Base-by-base conservation (phyloP, 306 rosid species). In the Clitoria ternatea region DNA sequence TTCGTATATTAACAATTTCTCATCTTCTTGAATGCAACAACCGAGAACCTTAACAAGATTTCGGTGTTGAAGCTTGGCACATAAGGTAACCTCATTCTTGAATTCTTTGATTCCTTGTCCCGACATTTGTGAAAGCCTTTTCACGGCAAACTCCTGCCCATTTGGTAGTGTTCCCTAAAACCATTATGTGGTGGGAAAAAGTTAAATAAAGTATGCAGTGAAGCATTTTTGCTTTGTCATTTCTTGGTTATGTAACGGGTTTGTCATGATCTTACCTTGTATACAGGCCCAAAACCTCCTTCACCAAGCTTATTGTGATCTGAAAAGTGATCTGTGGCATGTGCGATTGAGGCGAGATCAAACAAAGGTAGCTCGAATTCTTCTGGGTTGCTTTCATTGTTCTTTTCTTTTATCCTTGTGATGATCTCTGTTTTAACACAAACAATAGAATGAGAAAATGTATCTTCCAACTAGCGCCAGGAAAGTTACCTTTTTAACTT, bases 311-410 rank as follows among this genome's bases (percentile, higher is more conserved):
- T 75, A 18, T 75, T 56, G 35, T 61, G 22, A 5, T 4, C 15
- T 24, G 74, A 66, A 74, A 75, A 75, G 62, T 67, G 17, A 56
- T 66, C 39, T 22, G 80, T 66, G 7, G 80, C 74, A 56, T 47
- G 11, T 5, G 24, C 23, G 30, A 66, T 66, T 33, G 43, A 13
- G 33, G 42, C 20, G 59, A 75, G 1, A 32, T 66, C 62, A 66
- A 66, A 61, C 15, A 75, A 43, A 32, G 80, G 80, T 22, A 66
- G 35, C 9, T 66, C 80, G 19, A 75, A 9, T 4, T 66, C 69
- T 42, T 74, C 60, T 32, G 22, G 57, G 7, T 22, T 3, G 2
- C 6, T 50, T 42, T 66, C 74, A 20, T 54, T 22, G 4, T 55
- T 32, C 19, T 29, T 42, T 20, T 2, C 17, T 52, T 6, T 20